A percentile compares a stretch with the other conserved stretches of the same genome.
Conservation (phyloP, 2,329 filamentous ascomycete genomes). For the Lasiodiplodia citricola region DNA sequence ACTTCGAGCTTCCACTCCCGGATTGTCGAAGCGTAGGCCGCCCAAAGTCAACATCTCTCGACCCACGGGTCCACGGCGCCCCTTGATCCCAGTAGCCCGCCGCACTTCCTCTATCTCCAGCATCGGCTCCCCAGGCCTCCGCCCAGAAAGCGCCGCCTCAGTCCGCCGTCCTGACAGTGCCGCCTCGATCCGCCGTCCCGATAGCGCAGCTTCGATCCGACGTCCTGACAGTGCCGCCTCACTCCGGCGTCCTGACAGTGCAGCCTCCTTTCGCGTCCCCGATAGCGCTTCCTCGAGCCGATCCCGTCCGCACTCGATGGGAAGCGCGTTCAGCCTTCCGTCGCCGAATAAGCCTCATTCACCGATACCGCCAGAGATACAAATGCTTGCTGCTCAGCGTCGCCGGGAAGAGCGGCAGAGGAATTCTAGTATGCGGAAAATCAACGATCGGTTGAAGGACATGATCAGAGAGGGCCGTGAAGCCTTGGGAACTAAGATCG, state of each 20-base stretch:
- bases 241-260: neutral
- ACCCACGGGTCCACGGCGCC: neutral
- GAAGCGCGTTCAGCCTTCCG: constrained; percentile 19
- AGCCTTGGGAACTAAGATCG: constrained; percentile 67
- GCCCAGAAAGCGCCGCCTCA: constrained; percentile 17
- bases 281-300: constrained; percentile 4
- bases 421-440: constrained; percentile 77
- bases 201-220: constrained; percentile 8
- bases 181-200: constrained; percentile 7
- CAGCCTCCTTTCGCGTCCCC: neutral
- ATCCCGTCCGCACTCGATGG: constrained; percentile 17
- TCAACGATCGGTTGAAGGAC: constrained; percentile 79
- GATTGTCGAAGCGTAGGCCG: constrained; percentile 12
- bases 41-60: constrained; percentile 14
- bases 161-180: constrained; percentile 23
- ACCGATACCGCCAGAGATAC: constrained; percentile 67
- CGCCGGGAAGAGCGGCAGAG: constrained; percentile 76
- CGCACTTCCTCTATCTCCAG: constrained; percentile 26
- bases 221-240: neutral
- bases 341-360: constrained; percentile 33
- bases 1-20: constrained; percentile 12
- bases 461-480: constrained; percentile 91
- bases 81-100: constrained; percentile 15
- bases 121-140: constrained; percentile 26
- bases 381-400: constrained; percentile 73